phyloP scores from a whole-genome alignment of 306 rosid species.

The Inga leiocalycina region DNA sequence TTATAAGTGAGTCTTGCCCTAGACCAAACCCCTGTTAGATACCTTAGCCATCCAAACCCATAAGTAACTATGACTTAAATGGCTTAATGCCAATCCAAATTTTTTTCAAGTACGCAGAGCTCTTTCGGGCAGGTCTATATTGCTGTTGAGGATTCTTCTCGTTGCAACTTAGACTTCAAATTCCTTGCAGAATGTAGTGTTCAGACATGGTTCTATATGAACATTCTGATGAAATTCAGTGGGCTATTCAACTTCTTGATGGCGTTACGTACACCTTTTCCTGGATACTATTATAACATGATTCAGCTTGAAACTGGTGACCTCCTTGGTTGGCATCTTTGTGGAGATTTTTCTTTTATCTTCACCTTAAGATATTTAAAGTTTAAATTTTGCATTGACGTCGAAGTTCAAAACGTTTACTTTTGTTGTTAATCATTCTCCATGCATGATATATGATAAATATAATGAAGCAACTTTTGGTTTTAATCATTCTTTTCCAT shows the following conservation, averaged over 20 bases:
- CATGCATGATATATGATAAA: neutral
- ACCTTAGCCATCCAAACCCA: no score
- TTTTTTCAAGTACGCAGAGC: constrained; percentile 5
- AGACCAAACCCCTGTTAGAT: no score
- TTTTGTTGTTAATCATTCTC: neutral
- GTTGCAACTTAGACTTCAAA: constrained; percentile 28
- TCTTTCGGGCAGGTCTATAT: constrained; percentile 17
- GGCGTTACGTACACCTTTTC: constrained; percentile 36
- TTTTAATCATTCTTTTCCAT: constrained; percentile 10
- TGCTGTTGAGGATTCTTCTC: neutral
- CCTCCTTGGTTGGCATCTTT: constrained; percentile 1
- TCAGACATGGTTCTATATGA: constrained; percentile 61
- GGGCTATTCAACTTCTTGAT: constrained; percentile 66
- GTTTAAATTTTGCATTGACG: neutral
- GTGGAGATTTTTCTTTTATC: constrained; percentile 6
- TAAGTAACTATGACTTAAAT: constrained; percentile 8
- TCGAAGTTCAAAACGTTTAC: neutral
- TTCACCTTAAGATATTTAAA: neutral
- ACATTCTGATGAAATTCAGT: constrained; percentile 62
- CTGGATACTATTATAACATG: constrained; percentile 53
- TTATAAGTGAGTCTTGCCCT: no score
- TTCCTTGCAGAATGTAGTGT: constrained; percentile 10
- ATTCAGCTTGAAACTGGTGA: constrained; percentile 47
- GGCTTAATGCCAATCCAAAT: constrained; percentile 16
- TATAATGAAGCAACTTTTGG: neutral